phyloP scores from a whole-genome alignment of 768 basidiomycete genomes.

The Gymnopilus junonius region DNA sequence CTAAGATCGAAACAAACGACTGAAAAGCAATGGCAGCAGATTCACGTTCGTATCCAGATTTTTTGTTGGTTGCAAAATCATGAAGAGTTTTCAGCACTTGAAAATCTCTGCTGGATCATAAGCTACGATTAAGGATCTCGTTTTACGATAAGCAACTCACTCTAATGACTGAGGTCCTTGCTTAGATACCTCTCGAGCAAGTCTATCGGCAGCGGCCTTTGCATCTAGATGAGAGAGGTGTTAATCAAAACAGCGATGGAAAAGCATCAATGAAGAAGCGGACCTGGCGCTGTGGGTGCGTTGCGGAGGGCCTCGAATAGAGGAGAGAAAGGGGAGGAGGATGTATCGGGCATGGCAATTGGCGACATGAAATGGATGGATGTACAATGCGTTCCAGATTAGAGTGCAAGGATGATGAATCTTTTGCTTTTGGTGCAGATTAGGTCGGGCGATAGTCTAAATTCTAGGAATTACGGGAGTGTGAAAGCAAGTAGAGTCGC shows the following conservation, averaged over 20 bases:
- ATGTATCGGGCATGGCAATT: conserved; percentile 49
- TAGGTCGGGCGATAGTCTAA: conserved; percentile 11
- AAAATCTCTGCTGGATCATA: conserved; percentile 50
- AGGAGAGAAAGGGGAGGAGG: conserved; percentile 47
- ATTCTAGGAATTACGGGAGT: conserved; percentile 13
- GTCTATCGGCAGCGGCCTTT: conserved; percentile 80
- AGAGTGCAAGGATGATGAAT: conserved; percentile 13
- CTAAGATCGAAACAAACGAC: conserved; percentile 72
- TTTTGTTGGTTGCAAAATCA: conserved; percentile 77
- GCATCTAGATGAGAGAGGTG: conserved; percentile 56
- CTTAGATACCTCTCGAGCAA: conserved; percentile 74
- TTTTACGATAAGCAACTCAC: conserved; percentile 40
- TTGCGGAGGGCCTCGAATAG: conserved; percentile 55
- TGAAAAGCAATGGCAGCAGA: conserved; percentile 83
- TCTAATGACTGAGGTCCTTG: conserved; percentile 62
- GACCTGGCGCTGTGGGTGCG: conserved; percentile 68
- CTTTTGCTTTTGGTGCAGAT: conserved; percentile 16
- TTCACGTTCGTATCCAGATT: conserved; percentile 88
- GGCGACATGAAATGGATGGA: conserved; percentile 52
- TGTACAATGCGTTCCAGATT: conserved; percentile 23
- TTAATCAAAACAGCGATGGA: conserved; percentile 12
- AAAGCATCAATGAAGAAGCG: conserved; percentile 13
- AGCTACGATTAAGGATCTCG: background rate
- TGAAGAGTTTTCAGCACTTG: conserved; percentile 68
- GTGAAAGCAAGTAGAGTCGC: background rate